Conservation (phyloP, 768 basidiomycete genomes). For the Podaxis carcinomalis region DNA sequence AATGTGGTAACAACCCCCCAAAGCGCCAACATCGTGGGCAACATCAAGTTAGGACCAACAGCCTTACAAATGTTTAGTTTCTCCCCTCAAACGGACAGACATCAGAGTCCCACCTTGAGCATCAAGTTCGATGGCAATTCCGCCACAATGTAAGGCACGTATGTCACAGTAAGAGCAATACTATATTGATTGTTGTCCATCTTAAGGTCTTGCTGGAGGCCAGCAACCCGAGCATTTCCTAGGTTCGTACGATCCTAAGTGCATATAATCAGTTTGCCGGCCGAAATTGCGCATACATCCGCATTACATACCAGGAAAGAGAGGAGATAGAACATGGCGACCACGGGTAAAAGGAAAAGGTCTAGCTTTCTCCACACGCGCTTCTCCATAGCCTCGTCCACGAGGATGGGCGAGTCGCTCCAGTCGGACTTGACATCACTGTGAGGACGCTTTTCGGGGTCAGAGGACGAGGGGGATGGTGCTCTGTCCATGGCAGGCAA, state of each 20-base stretch:
- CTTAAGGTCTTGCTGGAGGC: conserved; percentile 49
- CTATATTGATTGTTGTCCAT: conserved; percentile 47
- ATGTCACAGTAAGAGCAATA: conserved; percentile 44
- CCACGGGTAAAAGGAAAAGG: conserved; percentile 41
- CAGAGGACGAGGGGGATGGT: conserved; percentile 18
- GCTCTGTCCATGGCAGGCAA: conserved; percentile 21
- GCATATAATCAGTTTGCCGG: background rate
- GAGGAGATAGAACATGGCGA: conserved; percentile 46
- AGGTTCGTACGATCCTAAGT: conserved; percentile 50
- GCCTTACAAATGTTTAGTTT: conserved; percentile 19
- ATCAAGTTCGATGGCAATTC: conserved; percentile 61
- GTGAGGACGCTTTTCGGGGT: conserved; percentile 27
- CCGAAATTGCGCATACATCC: background rate
- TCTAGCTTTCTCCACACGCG: conserved; percentile 48
- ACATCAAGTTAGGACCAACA: conserved; percentile 54
- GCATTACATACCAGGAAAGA: conserved; percentile 43
- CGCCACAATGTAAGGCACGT: conserved; percentile 51
- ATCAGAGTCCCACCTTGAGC: conserved; percentile 37
- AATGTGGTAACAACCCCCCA: conserved; percentile 68
- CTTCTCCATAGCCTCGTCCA: conserved; percentile 31
- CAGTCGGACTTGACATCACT: conserved; percentile 19
- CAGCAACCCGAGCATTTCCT: conserved; percentile 58
- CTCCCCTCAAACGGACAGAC: background rate
- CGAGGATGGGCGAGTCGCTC: conserved; percentile 14
- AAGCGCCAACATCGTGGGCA: conserved; percentile 55